Evolutionary conservation across 305 asterid genomes (phyloP).

Genomic region (Lippia alba): DNA sequence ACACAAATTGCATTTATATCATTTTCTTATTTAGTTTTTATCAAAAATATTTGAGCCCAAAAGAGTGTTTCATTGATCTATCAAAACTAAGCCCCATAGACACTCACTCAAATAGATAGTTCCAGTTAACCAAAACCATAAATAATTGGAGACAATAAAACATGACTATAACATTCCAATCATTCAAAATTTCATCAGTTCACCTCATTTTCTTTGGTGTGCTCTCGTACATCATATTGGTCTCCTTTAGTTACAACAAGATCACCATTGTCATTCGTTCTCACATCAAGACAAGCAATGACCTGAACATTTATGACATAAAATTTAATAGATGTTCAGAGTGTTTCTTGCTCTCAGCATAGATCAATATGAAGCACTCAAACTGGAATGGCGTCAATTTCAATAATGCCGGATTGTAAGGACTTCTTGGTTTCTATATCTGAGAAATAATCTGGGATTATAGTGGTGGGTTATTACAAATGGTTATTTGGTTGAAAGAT

Average conservation of each 20-base stretch:
- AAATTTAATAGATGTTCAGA: not conserved
- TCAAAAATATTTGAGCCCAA: not conserved
- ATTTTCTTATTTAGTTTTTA: not conserved
- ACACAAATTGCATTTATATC: not conserved
- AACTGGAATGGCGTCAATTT: not conserved
- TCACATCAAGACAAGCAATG: conserved; percentile 98
- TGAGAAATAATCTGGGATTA: not conserved
- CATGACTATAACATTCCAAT: conserved; percentile 4
- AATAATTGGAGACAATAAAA: conserved; percentile 10
- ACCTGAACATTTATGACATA: conserved; percentile 57
- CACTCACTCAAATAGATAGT: conserved; percentile 1
- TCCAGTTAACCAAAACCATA: not conserved
- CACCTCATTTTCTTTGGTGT: conserved; percentile 83
- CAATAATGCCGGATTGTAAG: not conserved
- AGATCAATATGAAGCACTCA: conserved; percentile 6
- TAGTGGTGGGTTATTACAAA: not conserved
- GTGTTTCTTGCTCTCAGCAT: not conserved
- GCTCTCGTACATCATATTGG: conserved; percentile 94
- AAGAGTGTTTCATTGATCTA: conserved; percentile 5
- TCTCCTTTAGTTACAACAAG: conserved; percentile 98
- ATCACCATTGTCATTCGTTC: conserved; percentile 89
- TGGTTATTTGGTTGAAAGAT: conserved; percentile 7
- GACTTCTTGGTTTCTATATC: not conserved
- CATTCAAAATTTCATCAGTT: conserved; percentile 5
- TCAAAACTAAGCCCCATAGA: not conserved